Base-by-base conservation (phyloP, 2,329 filamentous ascomycete genomes). In the Calonectria hongkongensis region DNA sequence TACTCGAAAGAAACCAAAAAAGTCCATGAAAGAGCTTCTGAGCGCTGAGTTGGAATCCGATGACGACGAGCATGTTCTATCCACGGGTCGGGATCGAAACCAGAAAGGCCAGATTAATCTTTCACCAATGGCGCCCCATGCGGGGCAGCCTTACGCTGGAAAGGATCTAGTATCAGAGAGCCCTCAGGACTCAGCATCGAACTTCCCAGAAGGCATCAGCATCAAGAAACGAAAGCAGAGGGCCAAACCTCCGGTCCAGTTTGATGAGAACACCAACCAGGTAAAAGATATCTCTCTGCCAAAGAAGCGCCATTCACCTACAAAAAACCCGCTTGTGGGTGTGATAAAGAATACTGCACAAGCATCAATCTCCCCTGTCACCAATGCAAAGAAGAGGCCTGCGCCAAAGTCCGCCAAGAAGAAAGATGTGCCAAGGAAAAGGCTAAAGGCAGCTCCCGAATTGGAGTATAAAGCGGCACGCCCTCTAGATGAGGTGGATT, bases 181-280 rank as follows among this genome's bases (percentile, higher is more conserved):
- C 27, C 12, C 18, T 7, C 30, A 39, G 5, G 51, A 21, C 12
- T 36, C 47, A 25, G 47, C 36, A 18, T 21, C 60, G 28, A 25
- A n/a, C 15, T 21, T 25, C 4, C 73, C 47, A 18, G 33, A 58
- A n/a, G 60, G 54, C 10, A 28, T 25, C 1, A 73, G 72, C 27
- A 50, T 18, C 7, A 80, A 64, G 66, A 83, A 76, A 39, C 75
- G 76, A n/a, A 83, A 77, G 63, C 84, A 85, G 72, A 76, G 81
- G 28, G 76, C 83, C 1, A 85, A 85, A 56, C 68, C 80, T 1
- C 81, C 84, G 1, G 67, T 85, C 2, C 70, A 79, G 4, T 83
- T 85, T 16, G 79, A 85, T 63, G 75, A 80, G 10, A n/a, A 63
- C 1, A 84, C 80, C 7, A 78, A 82, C 13, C 72, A 78, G 8